Evolutionary conservation across 2,329 filamentous ascomycete genomes (phyloP).

Genomic region (Tolypocladium pustulatum): DNA sequence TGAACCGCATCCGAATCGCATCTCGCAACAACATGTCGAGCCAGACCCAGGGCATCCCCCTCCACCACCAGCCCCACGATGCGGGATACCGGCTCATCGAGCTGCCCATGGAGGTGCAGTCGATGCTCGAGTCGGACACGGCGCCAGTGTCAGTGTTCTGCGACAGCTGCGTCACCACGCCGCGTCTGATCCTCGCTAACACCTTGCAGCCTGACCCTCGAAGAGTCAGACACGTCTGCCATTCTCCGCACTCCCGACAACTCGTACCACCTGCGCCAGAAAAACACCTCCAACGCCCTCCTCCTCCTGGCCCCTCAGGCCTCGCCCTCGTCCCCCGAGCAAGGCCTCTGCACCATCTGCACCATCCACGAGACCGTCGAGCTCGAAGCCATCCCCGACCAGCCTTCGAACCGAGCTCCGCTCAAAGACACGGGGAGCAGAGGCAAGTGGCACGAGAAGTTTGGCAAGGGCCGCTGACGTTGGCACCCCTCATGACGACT

Average conservation of each 20-base stretch:
- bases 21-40: constrained; percentile 29
- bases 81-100: constrained; percentile 50
- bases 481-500: not conserved
- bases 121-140: constrained; percentile 41
- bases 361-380: constrained; percentile 54
- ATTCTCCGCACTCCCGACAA: constrained; percentile 40
- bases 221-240: constrained; percentile 37
- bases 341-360: constrained; percentile 36
- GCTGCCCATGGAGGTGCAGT: constrained; percentile 47
- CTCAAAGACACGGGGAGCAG: constrained; percentile 20
- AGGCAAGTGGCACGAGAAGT: constrained; percentile 52
- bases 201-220: constrained; percentile 31
- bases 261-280: constrained; percentile 51
- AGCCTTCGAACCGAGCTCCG: constrained; percentile 16
- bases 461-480: constrained; percentile 31
- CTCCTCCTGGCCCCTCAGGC: constrained; percentile 36
- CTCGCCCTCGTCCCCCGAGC: constrained; percentile 11
- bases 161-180: not conserved
- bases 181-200: not conserved
- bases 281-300: constrained; percentile 58
- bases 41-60: constrained; percentile 36
- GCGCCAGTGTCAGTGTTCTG: constrained; percentile 37
- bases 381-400: constrained; percentile 33
- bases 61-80: constrained; percentile 37
- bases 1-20: too few relatives aligned